Evolutionary conservation across 129 eudicot genomes (phyloP).

Genomic region (Flaveria bidentis): DNA sequence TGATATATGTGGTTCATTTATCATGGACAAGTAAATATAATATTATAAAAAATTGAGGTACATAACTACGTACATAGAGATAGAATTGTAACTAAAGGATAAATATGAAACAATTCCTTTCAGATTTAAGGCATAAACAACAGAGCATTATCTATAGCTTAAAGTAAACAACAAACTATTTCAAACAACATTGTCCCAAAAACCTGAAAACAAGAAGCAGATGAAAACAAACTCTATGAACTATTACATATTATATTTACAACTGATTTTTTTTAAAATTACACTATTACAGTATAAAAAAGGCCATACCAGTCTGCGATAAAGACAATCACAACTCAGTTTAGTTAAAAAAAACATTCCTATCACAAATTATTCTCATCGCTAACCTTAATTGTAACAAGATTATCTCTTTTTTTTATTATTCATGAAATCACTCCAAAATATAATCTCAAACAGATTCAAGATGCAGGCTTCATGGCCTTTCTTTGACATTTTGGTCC

Average conservation of each 20-base stretch:
- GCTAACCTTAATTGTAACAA: slow-evolving; percentile 13
- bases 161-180: slow-evolving; percentile 25
- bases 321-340: slow-evolving; percentile 22
- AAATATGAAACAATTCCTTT: no score
- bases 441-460: slow-evolving; percentile 21
- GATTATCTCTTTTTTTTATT: background rate
- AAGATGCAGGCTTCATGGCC: slow-evolving; percentile 12
- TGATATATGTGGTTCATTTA: no score
- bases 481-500: slow-evolving; percentile 39
- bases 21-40: no score
- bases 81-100: background rate
- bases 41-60: no score
- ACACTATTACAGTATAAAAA: background rate
- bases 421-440: slow-evolving; percentile 1
- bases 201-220: background rate
- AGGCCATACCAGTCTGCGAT: slow-evolving; percentile 29
- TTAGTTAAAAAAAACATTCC: slow-evolving; percentile 14
- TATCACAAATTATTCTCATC: slow-evolving; percentile 10
- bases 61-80: no score
- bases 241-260: slow-evolving; percentile 33
- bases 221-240: slow-evolving; percentile 13
- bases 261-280: background rate
- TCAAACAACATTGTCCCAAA: slow-evolving; percentile 21
- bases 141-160: slow-evolving; percentile 10
- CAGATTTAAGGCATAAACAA: slow-evolving; percentile 18